Conservation (phyloP, 331 rosid species). For the Stylosanthes scabra region DNA sequence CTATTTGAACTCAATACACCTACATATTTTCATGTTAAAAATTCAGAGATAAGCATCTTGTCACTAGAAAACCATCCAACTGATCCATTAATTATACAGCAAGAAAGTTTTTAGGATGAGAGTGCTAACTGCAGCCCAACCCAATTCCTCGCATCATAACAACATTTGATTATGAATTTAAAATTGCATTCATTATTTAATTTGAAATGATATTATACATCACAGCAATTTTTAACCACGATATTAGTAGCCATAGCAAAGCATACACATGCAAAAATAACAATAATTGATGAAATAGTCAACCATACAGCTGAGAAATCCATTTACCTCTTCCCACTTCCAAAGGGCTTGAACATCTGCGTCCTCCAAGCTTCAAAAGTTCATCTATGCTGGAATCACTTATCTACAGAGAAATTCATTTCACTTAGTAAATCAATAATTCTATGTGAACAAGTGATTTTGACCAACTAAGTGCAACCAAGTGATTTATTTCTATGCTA, state of each 20-base stretch:
- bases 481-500: too few species aligned
- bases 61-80: constrained; percentile 1
- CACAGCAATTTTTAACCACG: constrained; percentile 1
- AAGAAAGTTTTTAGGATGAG: neutral
- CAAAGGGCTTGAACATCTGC: constrained; percentile 58
- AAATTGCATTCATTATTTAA: constrained; percentile 12
- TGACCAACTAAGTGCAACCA: too few species aligned
- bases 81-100: too few species aligned
- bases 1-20: constrained; percentile 21
- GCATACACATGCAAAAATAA: constrained; percentile 14
- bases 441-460: too few species aligned
- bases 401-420: constrained; percentile 50
- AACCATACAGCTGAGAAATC: constrained; percentile 32
- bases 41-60: constrained; percentile 5
- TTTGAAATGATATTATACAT: constrained; percentile 15
- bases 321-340: constrained; percentile 82
- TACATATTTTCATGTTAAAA: constrained; percentile 4
- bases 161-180: constrained; percentile 21
- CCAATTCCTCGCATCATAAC: constrained; percentile 8
- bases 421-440: too few species aligned
- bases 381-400: constrained; percentile 51
- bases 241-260: constrained; percentile 14
- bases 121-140: constrained; percentile 8
- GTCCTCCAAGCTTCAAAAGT: constrained; percentile 75
- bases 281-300: constrained; percentile 32